Conservation (phyloP, 768 basidiomycete genomes). For the Rhodotorula toruloides region DNA sequence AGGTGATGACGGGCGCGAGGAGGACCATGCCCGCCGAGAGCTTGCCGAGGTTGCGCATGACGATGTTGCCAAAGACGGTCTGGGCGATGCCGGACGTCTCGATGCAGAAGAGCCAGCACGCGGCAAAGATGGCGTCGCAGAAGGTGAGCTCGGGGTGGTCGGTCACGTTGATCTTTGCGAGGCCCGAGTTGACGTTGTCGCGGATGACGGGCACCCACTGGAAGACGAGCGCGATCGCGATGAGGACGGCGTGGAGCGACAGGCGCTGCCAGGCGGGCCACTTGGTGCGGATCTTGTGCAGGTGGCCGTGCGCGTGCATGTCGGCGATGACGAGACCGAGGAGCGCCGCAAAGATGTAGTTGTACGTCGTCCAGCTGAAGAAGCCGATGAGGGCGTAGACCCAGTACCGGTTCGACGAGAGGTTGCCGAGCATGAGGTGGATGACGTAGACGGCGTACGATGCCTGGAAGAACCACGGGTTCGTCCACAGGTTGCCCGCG, state of each 20-base stretch:
- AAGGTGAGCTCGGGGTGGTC: conserved; percentile 42
- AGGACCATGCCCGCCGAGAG: conserved; percentile 43
- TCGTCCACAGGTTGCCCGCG: conserved; percentile 44
- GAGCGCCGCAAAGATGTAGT: conserved; percentile 43
- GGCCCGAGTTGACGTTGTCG: conserved; percentile 43
- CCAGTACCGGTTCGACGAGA: conserved; percentile 44
- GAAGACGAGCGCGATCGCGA: conserved; percentile 40
- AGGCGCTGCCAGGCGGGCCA: conserved; percentile 41
- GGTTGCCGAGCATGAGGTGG: conserved; percentile 45
- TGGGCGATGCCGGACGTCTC: conserved; percentile 42
- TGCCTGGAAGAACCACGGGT: conserved; percentile 44
- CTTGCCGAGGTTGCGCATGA: conserved; percentile 43
- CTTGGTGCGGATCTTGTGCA: conserved; percentile 41
- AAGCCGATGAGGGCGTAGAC: conserved; percentile 42
- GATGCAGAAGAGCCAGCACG: conserved; percentile 41
- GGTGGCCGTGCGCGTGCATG: conserved; percentile 43
- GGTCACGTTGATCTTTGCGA: conserved; percentile 41
- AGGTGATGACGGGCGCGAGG: conserved; percentile 43
- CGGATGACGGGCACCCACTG: conserved; percentile 43
- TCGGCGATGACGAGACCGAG: conserved; percentile 43
- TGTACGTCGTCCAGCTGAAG: conserved; percentile 45
- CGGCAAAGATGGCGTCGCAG: conserved; percentile 42
- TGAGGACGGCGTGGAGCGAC: conserved; percentile 40
- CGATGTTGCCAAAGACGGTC: conserved; percentile 43
- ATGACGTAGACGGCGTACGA: conserved; percentile 41